phyloP scores from a whole-genome alignment of 1,284 basidiomycete genomes.

The Ceratobasidium sp. region DNA sequence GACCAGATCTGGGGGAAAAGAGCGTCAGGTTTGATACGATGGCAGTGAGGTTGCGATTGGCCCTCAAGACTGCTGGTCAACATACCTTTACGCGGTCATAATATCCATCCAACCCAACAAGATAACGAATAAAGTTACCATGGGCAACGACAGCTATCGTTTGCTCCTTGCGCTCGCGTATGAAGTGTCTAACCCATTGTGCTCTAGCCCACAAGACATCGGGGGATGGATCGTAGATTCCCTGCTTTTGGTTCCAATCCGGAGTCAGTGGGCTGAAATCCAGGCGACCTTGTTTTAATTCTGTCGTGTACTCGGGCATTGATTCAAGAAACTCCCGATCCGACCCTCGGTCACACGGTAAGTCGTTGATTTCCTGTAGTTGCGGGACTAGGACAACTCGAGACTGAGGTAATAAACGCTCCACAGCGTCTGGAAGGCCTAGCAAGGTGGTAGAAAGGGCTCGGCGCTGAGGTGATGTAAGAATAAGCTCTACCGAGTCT shows the following conservation, averaged over 20 bases:
- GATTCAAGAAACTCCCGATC: slow-evolving; percentile 25
- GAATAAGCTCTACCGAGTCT: slow-evolving; percentile 16
- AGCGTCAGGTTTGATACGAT: background rate
- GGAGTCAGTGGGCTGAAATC: slow-evolving; percentile 29
- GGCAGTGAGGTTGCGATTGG: too few species aligned
- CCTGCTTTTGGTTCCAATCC: slow-evolving; percentile 38
- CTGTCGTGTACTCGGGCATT: slow-evolving; percentile 27
- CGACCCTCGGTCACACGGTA: slow-evolving; percentile 32
- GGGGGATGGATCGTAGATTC: slow-evolving; percentile 14
- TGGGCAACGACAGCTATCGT: slow-evolving; percentile 24
- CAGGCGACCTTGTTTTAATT: slow-evolving; percentile 12
- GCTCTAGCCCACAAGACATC: slow-evolving; percentile 25
- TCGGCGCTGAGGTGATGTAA: slow-evolving; percentile 24
- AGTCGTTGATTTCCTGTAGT: slow-evolving; percentile 31
- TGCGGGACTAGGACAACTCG: slow-evolving; percentile 29
- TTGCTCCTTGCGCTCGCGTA: slow-evolving; percentile 18
- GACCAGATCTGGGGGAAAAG: slow-evolving; percentile 31
- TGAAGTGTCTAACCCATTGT: slow-evolving; percentile 22
- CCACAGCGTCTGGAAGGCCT: slow-evolving; percentile 17
- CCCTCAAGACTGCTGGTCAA: background rate
- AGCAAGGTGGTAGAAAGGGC: slow-evolving; percentile 26
- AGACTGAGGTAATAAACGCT: slow-evolving; percentile 2
- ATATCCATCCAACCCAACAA: slow-evolving; percentile 31
- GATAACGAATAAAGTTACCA: slow-evolving; percentile 25
- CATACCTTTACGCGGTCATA: slow-evolving; percentile 31